phyloP scores from a whole-genome alignment of 2,329 filamentous ascomycete species.

The Botrytis elliptica region DNA sequence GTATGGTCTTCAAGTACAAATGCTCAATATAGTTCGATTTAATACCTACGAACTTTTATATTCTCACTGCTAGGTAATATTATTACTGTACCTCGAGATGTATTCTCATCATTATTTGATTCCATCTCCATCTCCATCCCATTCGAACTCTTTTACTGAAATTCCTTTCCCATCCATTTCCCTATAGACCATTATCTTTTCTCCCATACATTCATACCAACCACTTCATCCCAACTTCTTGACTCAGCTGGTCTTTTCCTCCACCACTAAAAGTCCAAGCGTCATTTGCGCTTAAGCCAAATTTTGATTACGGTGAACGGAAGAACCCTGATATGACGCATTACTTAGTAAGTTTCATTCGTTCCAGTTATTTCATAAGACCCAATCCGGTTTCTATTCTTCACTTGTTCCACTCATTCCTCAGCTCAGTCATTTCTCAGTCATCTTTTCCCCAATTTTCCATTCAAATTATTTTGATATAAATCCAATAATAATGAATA shows the following conservation, averaged over 20 bases:
- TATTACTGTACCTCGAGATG: background rate
- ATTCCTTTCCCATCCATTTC: background rate
- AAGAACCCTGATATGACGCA: slow-evolving; percentile 2
- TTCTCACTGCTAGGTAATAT: background rate
- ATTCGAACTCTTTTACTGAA: background rate
- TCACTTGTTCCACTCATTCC: background rate
- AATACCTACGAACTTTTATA: background rate
- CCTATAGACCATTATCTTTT: background rate
- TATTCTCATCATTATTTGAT: no score
- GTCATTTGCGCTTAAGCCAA: background rate
- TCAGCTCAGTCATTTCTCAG: background rate
- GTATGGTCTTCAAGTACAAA: background rate
- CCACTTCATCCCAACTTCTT: background rate
- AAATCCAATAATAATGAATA: background rate
- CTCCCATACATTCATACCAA: background rate
- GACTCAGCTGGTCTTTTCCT: background rate
- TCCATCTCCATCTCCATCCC: background rate
- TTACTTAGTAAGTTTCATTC: background rate
- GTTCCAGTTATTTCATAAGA: background rate
- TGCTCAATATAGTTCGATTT: background rate
- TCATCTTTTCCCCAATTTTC: background rate
- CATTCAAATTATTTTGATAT: no score
- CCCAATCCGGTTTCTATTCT: slow-evolving; percentile 7
- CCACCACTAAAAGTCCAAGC: slow-evolving; percentile 1
- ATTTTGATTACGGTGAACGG: background rate